Conservation (phyloP, 2,329 filamentous ascomycete species). For the Phialophora macrospora region DNA sequence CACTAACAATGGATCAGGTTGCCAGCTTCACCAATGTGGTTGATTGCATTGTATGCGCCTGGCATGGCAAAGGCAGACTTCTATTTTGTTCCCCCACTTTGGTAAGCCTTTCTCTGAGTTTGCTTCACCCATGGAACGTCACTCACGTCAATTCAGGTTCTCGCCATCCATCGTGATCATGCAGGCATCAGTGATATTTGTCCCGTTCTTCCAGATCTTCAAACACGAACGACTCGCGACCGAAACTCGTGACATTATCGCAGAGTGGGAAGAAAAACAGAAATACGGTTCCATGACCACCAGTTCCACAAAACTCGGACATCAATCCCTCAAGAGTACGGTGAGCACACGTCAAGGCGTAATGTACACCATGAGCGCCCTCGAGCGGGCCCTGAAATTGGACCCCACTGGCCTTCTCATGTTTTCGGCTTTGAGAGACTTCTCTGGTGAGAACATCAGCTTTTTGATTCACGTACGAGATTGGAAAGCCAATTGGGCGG, state of each 20-base stretch:
- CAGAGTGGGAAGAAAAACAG: slow-evolving; percentile 48
- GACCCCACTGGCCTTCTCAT: slow-evolving; percentile 66
- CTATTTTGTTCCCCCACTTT: slow-evolving; percentile 65
- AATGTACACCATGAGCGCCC: slow-evolving; percentile 64
- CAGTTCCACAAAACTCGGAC: slow-evolving; percentile 40
- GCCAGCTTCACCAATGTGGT: slow-evolving; percentile 70
- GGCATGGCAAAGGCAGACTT: slow-evolving; percentile 50
- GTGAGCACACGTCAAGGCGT: slow-evolving; percentile 49
- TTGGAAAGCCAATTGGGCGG: slow-evolving; percentile 56
- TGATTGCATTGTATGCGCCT: slow-evolving; percentile 61
- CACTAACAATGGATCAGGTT: slow-evolving; percentile 51
- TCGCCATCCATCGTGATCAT: slow-evolving; percentile 66
- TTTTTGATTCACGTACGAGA: slow-evolving; percentile 64
- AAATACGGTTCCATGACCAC: slow-evolving; percentile 43
- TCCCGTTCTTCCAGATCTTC: slow-evolving; percentile 65
- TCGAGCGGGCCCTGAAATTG: slow-evolving; percentile 63
- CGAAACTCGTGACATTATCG: slow-evolving; percentile 47
- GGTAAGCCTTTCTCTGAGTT: slow-evolving; percentile 49
- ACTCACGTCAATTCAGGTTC: slow-evolving; percentile 45
- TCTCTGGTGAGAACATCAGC: slow-evolving; percentile 73
- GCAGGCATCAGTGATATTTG: slow-evolving; percentile 67
- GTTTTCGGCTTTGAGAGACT: slow-evolving; percentile 69
- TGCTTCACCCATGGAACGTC: slow-evolving; percentile 3
- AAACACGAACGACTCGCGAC: slow-evolving; percentile 44
- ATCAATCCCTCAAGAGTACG: slow-evolving; percentile 47